phyloP scores from a whole-genome alignment of 306 rosid species.

The Bauhinia variegata region DNA sequence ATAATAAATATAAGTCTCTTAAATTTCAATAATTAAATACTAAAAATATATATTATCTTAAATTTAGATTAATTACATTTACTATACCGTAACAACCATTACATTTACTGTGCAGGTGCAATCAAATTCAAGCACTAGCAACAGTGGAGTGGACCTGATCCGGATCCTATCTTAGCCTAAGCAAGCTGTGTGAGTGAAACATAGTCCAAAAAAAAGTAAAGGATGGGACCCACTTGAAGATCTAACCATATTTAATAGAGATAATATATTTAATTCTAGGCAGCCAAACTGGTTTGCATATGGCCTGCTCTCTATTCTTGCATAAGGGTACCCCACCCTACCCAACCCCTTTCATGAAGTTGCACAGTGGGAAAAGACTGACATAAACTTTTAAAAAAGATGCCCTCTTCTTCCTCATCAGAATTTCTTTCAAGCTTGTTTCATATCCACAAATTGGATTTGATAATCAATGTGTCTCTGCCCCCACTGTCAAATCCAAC shows the following conservation, averaged over 20 bases:
- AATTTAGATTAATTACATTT: too few species aligned
- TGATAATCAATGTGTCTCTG: slow-evolving; percentile 12
- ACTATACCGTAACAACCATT: too few species aligned
- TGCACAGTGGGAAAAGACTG: slow-evolving; percentile 35
- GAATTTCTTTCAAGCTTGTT: slow-evolving; percentile 17
- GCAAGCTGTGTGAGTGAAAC: slow-evolving; percentile 21
- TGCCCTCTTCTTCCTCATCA: neutral
- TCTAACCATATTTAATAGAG: neutral
- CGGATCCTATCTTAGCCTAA: too few species aligned
- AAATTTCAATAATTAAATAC: too few species aligned
- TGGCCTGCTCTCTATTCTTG: slow-evolving; percentile 2
- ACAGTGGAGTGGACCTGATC: too few species aligned
- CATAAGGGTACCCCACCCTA: slow-evolving; percentile 21
- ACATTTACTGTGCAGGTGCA: too few species aligned
- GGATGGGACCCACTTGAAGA: slow-evolving; percentile 11
- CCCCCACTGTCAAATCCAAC: slow-evolving; percentile 25
- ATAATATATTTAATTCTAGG: neutral
- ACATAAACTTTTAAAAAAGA: slow-evolving; percentile 29
- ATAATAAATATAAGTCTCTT: too few species aligned
- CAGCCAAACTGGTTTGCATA: slow-evolving; percentile 32
- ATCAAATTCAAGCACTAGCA: too few species aligned
- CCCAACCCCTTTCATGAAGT: slow-evolving; percentile 36
- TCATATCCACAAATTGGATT: slow-evolving; percentile 33
- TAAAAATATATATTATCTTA: too few species aligned
- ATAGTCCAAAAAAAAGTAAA: neutral